Base-by-base conservation (phyloP, 192 early-diverging fungal genomes). In the Martensiomyces pterosporus region DNA sequence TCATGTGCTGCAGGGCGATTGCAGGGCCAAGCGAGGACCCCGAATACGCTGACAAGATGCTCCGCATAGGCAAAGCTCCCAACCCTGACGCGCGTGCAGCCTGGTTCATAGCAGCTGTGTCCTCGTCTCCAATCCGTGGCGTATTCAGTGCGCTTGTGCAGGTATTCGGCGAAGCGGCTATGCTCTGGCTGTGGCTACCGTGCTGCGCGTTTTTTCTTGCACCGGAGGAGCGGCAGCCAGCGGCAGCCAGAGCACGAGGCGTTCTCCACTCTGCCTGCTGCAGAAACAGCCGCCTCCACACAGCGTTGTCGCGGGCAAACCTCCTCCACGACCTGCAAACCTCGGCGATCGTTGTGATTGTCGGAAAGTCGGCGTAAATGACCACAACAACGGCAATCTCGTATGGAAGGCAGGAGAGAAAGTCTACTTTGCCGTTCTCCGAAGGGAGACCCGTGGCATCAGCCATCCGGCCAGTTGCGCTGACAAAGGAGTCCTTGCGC, bases 351-450 rank as follows among this genome's bases (percentile, higher is more conserved):
- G 75, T 76, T 22, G 65, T 53, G n/a, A 90, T 64, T 9, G 82
- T 74, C n/a, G 76, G 64, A 35, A 78, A 74, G 48, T 86, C 80
- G 9, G 80, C 57, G 63, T 79, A 80, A 9, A 77, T 64, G 2
- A 90, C 73, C 23, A 91, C 81, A 17, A 81, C 75, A 23, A 80
- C 55, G 3, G 82, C 84, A 14, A 93, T 72, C 55, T 93, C 91
- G 40, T 75, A 75, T 1, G 91, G 91, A 1, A 93, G 77, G 16
- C 51, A 67, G 22, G 68, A 65, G 1, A 87, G 66, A 50, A 85
- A 79, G 54, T 87, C 85, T 74, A 74, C 33, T 9, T 27, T 39
- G 9, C 58, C 64, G 12, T 62, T 47, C 0, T 35, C 29, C 24
- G 52, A 38, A 2, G 39, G 3, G 10, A 15, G 25, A 36, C 26